Evolutionary conservation across 176 grass and related monocot genomes (phyloP), one percentile per base, ranked within the genome.

Genomic region (Avena eriantha): DNA sequence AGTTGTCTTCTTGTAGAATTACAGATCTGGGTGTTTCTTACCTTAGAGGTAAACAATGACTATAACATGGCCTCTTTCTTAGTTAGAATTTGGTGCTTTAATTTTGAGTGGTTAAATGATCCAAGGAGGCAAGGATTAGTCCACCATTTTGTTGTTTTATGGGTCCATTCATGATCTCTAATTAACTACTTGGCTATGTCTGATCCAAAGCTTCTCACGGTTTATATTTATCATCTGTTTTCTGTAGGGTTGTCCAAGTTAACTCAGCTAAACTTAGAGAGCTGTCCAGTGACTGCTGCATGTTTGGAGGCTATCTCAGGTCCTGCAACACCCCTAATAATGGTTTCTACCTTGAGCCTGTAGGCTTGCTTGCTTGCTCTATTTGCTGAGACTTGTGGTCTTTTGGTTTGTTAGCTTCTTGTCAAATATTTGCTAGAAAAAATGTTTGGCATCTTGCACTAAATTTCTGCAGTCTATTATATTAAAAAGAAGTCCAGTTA

Each of bases 231-330:
- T 61, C 48, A 51, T 80, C 85, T 73, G 9, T 58, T 66, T 65
- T 73, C 10, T 95, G 76, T 82, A 98, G 97, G 82, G 43, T 85
- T 96, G 82, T 88, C 81, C 9, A 93, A 94, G 84, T 84, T 98
- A 80, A 76, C 87, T 39, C 84, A 91, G 63, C 59, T 96, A 64
- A 96, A 98, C 89, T 79, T 96, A 50, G 97, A 94, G 72, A 87
- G 94, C 78, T 93, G 97, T 51, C 80, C 82, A 58, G 83, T 98
- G 70, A 98, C 90, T 73, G 86, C 92, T 86, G 80, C 97, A 80
- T 98, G 90, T 90, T 96, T 99, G 89, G 83, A 91, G 82, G 76
- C 69, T 78, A 91, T 98, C 29, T 98, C 97, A 94, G 94, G 97
- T 96, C 29, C 72, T 77, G 31, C 51, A 86, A 76, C 34, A 60